Evolutionary conservation across 495 filamentous ascomycete species (phyloP), one percentile per base, ranked within the genome.

Genomic region (Aspergillus panamensis): DNA sequence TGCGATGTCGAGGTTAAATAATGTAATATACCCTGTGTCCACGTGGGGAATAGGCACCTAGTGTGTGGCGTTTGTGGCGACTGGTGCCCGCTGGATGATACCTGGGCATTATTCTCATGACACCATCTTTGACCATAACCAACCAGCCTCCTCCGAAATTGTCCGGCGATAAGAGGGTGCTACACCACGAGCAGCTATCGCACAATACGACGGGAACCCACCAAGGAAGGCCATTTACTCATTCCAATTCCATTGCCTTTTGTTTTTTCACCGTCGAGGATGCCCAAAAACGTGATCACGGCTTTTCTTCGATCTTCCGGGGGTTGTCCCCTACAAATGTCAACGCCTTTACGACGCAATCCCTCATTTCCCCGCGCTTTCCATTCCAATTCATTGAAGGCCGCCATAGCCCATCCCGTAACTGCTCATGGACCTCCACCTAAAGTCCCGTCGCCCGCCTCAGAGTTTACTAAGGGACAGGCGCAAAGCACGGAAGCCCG

Each of bases 351-450:
- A 12, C 60, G 61, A 47, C 59, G 17, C 52, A 65, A 62, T 61
- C 51, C 53, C 33, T 55, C 61, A 37, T 40, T 62, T 33, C 59
- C 58, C 31, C 72, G 70, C 31, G 76, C 62, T 60, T 75, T 89
- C n/a, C 81, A 86, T 66, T 82, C 78, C 5, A 78, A 78, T 6
- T 39, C 78, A 10, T 59, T 73, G n/a, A 67, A 67, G 50, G 68
- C 71, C 25, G 87, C 87, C 13, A 80, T 77, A 48, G 79, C 84
- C 17, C 77, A 87, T 17, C 85, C 91, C 31, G 80, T 90, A 52
- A 90, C 89, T 39, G 85, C 89, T 20, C 85, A 90, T 52, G 93
- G 90, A 5, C 93, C 93, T 43, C 93, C 93, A 3, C 93, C 93
- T 1, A 79, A 84, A 60, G 82, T 88, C 8, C 92, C 92, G 1